These are phyloP conservation scores for Astrocystis sublimbata DNA, from an alignment of 495 filamentous ascomycete genomes.

Conservation along the genomic window DNA sequence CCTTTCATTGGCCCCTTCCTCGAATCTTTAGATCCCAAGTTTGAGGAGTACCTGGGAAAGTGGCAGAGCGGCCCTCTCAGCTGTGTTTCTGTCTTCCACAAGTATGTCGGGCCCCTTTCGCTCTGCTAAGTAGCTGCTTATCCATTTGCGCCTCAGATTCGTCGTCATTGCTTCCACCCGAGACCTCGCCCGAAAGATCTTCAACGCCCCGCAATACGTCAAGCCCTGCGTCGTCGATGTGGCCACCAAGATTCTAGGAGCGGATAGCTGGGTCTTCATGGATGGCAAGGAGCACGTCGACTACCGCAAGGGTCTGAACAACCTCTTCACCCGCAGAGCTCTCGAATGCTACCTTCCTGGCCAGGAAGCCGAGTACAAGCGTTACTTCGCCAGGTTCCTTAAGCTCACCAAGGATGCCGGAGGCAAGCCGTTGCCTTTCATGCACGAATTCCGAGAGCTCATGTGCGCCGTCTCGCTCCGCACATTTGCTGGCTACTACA, in stretches of 20 bases:
- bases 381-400: slow-evolving; percentile 79
- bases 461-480: slow-evolving; percentile 94
- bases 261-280: slow-evolving; percentile 95
- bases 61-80: slow-evolving; percentile 89
- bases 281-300: slow-evolving; percentile 95
- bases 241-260: slow-evolving; percentile 90
- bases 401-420: slow-evolving; percentile 68
- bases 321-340: slow-evolving; percentile 88
- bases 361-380: slow-evolving; percentile 87
- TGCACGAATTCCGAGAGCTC: slow-evolving; percentile 90
- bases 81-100: slow-evolving; percentile 99
- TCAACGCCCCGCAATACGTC: slow-evolving; percentile 90
- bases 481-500: slow-evolving; percentile 96
- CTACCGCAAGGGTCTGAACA: slow-evolving; percentile 94
- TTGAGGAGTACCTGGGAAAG: slow-evolving; percentile 85
- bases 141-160: slow-evolving; percentile 61
- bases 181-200: slow-evolving; percentile 94
- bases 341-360: slow-evolving; percentile 87
- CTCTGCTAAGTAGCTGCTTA: background rate
- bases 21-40: slow-evolving; percentile 87
- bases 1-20: slow-evolving; percentile 97
- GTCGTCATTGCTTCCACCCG: slow-evolving; percentile 95
- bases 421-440: slow-evolving; percentile 78
- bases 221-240: slow-evolving; percentile 97
- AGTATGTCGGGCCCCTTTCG: slow-evolving; percentile 59